Conservation (phyloP, 2,329 filamentous ascomycete genomes). For the Parascedosporium putredinis region DNA sequence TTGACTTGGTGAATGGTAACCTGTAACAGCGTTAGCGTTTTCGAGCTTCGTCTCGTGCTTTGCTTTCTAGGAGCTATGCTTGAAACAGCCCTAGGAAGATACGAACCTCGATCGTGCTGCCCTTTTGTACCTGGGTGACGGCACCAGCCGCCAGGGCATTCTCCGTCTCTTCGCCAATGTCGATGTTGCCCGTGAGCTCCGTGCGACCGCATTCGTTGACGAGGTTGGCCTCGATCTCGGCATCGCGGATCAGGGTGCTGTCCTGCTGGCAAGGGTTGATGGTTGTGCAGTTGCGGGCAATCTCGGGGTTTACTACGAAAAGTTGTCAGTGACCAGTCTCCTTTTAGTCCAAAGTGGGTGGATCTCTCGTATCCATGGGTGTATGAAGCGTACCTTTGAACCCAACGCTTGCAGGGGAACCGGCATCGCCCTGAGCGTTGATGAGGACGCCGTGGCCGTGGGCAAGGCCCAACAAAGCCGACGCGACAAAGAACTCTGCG, state of each 20-base stretch:
- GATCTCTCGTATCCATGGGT: neutral
- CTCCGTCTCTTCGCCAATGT: conserved; percentile 46
- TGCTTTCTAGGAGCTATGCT: no score
- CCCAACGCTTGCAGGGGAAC: conserved; percentile 33
- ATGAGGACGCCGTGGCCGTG: conserved; percentile 37
- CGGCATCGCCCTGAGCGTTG: conserved; percentile 31
- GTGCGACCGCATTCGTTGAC: conserved; percentile 55
- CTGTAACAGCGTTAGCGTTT: no score
- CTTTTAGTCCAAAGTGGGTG: no score
- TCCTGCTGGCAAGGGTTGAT: conserved; percentile 60
- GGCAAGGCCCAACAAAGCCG: conserved; percentile 16
- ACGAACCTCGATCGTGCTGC: conserved; percentile 17
- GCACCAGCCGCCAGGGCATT: conserved; percentile 32
- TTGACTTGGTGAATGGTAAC: conserved; percentile 45
- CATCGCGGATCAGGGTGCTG: conserved; percentile 51
- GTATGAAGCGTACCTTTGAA: conserved; percentile 35
- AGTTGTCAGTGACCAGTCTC: conserved; percentile 1
- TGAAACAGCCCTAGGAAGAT: neutral
- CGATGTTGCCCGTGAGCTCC: conserved; percentile 49
- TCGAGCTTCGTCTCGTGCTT: no score
- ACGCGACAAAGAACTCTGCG: neutral
- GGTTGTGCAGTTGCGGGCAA: conserved; percentile 52
- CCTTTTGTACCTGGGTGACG: conserved; percentile 39
- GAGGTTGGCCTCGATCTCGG: conserved; percentile 38
- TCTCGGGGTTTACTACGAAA: conserved; percentile 34